Base-by-base conservation (phyloP, 495 filamentous ascomycete species). In the Aspergillus coremiiformis region DNA sequence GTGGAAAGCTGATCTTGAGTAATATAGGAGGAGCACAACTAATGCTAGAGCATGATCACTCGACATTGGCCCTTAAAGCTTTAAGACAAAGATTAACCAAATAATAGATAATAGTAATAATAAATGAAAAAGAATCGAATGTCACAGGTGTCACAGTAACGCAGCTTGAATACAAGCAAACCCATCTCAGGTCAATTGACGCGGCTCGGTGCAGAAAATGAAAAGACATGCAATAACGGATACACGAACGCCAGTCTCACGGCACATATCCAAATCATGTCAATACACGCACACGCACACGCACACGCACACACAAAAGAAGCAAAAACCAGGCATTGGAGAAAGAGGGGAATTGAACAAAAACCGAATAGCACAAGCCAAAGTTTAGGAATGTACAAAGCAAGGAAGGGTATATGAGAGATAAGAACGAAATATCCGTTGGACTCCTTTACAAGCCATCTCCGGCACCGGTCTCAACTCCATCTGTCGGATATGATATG, bases 401-500 rank as follows among this genome's bases (percentile, higher is more conserved):
- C 47, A 49, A 69, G 60, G 64, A 71, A 68, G 71, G 71, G 71
- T 74, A 74, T 74, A 74, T 68, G 59, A 62, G 57, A 66, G 61
- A 58, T 61, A 67, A 60, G 55, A 69, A 65, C 59, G 63, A 64
- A 65, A 72, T 61, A 60, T 67, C 62, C 63, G 57, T 66, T 56
- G 63, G 59, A 62, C 60, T 69, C 66, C 58, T 70, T 72, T 61
- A 75, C 52, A 73, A 61, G 61, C 65, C 65, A 56, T 75, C 76
- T 26, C 63, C 64, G 47, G 78, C 66, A 49, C 71, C 71, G 48
- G 78, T 71, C 63, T 81, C 78, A 64, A 82, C 78, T 56, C 68
- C 65, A 50, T 76, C 78, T 5, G 56, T 53, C 48, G 64, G 53
- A 42, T 73, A 74, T 30, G 68, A 64, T 54, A 72, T 66, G 49